Conservation (phyloP, 2,329 filamentous ascomycete species). For the Colletotrichum ledebouriae region DNA sequence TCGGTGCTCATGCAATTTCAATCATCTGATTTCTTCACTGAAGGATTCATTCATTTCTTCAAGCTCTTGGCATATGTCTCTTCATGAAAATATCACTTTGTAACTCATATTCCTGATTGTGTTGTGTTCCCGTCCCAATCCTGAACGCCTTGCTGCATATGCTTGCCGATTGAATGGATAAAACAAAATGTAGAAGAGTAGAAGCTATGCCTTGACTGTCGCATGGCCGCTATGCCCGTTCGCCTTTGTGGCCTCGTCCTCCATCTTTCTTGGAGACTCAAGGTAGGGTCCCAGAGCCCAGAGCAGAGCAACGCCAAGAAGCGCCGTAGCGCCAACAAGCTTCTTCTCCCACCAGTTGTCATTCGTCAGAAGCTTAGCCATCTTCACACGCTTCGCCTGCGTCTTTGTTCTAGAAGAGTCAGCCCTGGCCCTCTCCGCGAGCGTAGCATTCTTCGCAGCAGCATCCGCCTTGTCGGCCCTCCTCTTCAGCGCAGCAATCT, state of each 20-base stretch:
- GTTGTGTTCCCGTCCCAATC: slow-evolving; percentile 13
- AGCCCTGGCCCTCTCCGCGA: slow-evolving; percentile 11
- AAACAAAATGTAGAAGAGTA: background rate
- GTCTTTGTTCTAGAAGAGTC: slow-evolving; percentile 43
- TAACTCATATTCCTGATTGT: too few relatives aligned
- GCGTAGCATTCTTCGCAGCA: slow-evolving; percentile 45
- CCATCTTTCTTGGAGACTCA: slow-evolving; percentile 48
- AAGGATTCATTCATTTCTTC: too few relatives aligned
- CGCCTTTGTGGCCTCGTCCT: background rate
- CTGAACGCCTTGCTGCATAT: slow-evolving; percentile 36
- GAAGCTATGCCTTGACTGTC: background rate
- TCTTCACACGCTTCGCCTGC: slow-evolving; percentile 34
- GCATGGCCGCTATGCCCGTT: slow-evolving; percentile 18
- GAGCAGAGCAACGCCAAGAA: slow-evolving; percentile 71
- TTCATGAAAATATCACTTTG: too few relatives aligned
- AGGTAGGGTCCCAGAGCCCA: slow-evolving; percentile 71
- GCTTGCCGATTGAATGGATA: background rate
- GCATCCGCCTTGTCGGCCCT: slow-evolving; percentile 62
- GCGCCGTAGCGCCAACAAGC: slow-evolving; percentile 69
- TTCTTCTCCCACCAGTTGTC: slow-evolving; percentile 78
- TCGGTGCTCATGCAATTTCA: too few relatives aligned
- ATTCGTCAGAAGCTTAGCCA: slow-evolving; percentile 72
- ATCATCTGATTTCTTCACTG: too few relatives aligned
- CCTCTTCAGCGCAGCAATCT: slow-evolving; percentile 68
- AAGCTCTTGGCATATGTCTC: too few relatives aligned